Conservation (phyloP, 768 basidiomycete genomes). For the Phanerodontia chrysosporium region DNA sequence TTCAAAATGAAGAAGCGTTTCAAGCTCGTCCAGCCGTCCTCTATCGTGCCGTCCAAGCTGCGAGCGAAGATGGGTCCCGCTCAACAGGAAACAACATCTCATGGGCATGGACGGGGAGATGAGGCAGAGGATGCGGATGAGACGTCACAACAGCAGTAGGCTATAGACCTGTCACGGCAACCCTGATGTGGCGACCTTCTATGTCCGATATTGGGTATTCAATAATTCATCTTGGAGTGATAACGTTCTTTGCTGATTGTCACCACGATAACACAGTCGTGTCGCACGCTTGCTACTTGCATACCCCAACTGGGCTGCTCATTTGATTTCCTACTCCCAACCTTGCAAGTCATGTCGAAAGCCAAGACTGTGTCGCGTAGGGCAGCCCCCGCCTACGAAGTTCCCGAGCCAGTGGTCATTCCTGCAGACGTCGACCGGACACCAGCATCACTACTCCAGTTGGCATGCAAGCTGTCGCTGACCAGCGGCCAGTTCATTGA, state of each 20-base stretch:
- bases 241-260: no score
- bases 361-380: no score
- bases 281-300: no score
- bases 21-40: constrained; percentile 25
- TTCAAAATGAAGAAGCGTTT: constrained; percentile 40
- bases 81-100: neutral
- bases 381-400: no score
- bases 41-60: neutral
- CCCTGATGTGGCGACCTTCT: no score
- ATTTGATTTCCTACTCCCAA: no score
- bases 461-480: neutral
- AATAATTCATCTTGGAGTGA: no score
- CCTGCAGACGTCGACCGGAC: neutral
- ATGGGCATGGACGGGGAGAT: neutral
- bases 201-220: no score
- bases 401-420: neutral
- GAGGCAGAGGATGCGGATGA: neutral
- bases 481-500: constrained; percentile 22
- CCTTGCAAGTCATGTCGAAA: no score
- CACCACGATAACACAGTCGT: no score
- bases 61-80: neutral
- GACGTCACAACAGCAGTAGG: neutral
- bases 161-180: neutral
- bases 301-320: no score
- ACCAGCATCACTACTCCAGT: neutral